Evolutionary conservation across 169 alveolate genomes (phyloP), one percentile per base, ranked within the genome.

Genomic region (Cryptosporidium viatorum): DNA sequence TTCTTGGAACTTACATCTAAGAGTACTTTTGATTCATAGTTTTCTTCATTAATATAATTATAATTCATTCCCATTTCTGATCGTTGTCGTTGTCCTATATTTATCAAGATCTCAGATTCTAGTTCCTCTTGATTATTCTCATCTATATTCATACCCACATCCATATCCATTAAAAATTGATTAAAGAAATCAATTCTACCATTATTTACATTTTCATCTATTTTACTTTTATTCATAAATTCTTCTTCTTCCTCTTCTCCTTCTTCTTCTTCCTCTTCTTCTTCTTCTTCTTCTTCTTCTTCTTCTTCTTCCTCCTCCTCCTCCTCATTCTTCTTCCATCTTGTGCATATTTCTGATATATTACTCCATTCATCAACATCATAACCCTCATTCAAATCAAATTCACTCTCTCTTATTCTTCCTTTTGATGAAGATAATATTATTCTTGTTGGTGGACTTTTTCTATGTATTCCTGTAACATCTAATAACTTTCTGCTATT

Each of bases 401-500:
- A 9, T n/a, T 59, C 69, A 14, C 55, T 16, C 21, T 48, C 55
- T 48, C 62, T 39, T n/a, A 10, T 14, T 23, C 8, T 51, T 18
- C 50, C 33, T 33, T 21, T 55, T 26, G 31, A 45, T 23, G 68
- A 21, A 0, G 69, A 43, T 37, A 70, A 45, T 10, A 45, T 26
- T 45, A 45, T 26, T 31, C 29, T 45, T 70, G 84, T 23, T 5
- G 84, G 84, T 26, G 84, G 84, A 9, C 68, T 70, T 50, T 70
- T 67, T 29, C 21, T 50, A 48, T 70, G 84, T 48, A 70, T 48
- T 23, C 68, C 41, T 65, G 71, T 12, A 45, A 41, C 45, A 51
- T 45, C 41, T 26, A 45, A 31, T 14, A 70, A 70, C 37, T 70
- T 70, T 69, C 23, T 21, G 26, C 23, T 43, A 26, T 33, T 37